Base-by-base conservation (phyloP, 176 grass and related monocot species). In the Juncus inflexus region DNA sequence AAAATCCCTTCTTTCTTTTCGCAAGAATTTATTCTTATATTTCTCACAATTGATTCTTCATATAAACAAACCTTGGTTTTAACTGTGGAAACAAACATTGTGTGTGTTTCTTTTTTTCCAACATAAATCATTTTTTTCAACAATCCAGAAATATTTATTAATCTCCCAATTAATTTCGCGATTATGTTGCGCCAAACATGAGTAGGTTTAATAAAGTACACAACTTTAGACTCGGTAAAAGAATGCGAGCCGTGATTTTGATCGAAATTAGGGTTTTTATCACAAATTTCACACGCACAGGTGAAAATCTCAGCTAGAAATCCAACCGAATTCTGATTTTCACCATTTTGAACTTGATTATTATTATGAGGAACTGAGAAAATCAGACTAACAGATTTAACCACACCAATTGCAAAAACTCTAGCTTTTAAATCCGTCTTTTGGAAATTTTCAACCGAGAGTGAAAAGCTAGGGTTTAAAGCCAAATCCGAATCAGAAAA, bases 241-340 rank as follows among this genome's bases (percentile, higher is more conserved):
- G 14, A 74, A 78, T 89, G 85, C 10, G 3, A 56, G 15, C 45
- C 58, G 3, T 53, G 66, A 8, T 54, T 60, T 75, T 65, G 60
- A 2, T 76, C 72, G 2, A 52, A 80, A 36, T 47, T 70, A 9
- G 16, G 12, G 70, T 35, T 62, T 11, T 51, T 66, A 16, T 15
- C 51, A 60, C 82, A 91, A 62, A 6, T 35, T 38, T 68, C 74
- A 66, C 92, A 97, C 42, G 47, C 70, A 3, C 92, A 97, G 53
- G 79, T 83, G 53, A 89, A 9, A 36, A 97, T 65, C 67, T 91
- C 92, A 0, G 79, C 79, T n/a, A 97, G 72, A 74, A 97, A 97
- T 10, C 87, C 92, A 12, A 86, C 68, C 37, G 75, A 52, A 53
- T 76, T 53, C 16, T 15, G 40, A 1, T 14, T 38, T 13, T 63